Evolutionary conservation across 495 filamentous ascomycete species (phyloP).

Genomic region (Evernia prunastri): DNA sequence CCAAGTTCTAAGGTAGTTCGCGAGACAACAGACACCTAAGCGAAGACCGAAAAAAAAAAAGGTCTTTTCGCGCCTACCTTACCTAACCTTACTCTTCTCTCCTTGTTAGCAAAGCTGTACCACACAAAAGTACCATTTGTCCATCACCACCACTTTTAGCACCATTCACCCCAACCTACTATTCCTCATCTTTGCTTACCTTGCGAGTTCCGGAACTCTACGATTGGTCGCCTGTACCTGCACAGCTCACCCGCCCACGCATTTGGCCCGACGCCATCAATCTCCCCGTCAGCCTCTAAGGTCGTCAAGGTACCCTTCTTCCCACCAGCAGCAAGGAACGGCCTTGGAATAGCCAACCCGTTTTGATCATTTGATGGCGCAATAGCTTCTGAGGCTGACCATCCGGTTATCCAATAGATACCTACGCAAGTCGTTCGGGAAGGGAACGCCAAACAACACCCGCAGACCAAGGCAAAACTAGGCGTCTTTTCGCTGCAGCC

Average conservation of each 20-base stretch:
- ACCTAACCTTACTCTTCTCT: background rate
- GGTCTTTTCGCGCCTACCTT: too few species aligned
- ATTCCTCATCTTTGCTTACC: constrained; percentile 3
- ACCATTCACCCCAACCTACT: background rate
- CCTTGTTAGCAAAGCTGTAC: background rate
- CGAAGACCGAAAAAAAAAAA: too few species aligned
- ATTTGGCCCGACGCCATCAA: constrained; percentile 9
- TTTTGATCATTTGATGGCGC: constrained; percentile 2
- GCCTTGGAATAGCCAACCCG: background rate
- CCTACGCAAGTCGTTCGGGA: constrained; percentile 11
- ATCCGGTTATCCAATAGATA: constrained; percentile 10
- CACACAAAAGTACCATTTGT: background rate
- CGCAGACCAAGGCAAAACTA: constrained; percentile 27
- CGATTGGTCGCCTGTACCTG: constrained; percentile 15
- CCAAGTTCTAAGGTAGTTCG: background rate
- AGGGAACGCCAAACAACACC: constrained; percentile 16
- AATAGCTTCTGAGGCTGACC: constrained; percentile 19
- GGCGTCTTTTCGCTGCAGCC: constrained; percentile 22
- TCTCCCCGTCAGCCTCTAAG: constrained; percentile 15
- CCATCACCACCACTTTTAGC: background rate
- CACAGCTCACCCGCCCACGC: constrained; percentile 4
- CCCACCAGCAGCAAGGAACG: background rate
- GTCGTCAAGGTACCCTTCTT: constrained; percentile 12
- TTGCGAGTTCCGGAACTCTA: constrained; percentile 2
- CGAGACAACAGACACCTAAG: background rate